Evolutionary conservation across 805 yeast species (phyloP), one percentile per base, ranked within the genome.

Genomic region (Candida anglica): DNA sequence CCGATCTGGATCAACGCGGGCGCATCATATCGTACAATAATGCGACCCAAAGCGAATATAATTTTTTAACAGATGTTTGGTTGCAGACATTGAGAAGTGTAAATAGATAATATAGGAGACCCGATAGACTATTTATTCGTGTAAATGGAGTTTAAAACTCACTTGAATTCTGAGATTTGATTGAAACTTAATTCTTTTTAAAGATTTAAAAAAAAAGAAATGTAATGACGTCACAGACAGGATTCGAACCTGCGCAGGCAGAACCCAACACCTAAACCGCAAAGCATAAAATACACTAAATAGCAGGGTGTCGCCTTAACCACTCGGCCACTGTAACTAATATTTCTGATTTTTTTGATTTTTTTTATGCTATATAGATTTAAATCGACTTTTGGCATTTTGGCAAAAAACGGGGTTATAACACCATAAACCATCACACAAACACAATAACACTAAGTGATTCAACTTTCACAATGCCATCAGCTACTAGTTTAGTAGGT

Each of bases 201-300:
- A 21, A 21, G 23, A 11, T 21, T 11, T 21, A 11, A 21, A 9
- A 9, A 11, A 13, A 28, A 50, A 60, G 59, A 50, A 49, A n/a
- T n/a, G n/a, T n/a, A 41, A 50, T 42, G 38, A 32, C 71, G 72
- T 63, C 58, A 64, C 69, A 61, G 70, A 64, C 71, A 66, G 71
- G 72, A 66, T 66, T 66, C 72, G 72, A 66, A 66, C 72, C 71
- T 66, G 72, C 72, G 72, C 60, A 62, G 66, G 71, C 57, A 65
- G 52, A 51, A 47, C 66, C 60, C 58, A 44, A 63, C 60, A 67
- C 62, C 71, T 44, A 54, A 49, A 39, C 56, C 34, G 43, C 55
- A 43, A n/a, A n/a, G n/a, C n/a, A n/a, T n/a, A n/a, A n/a, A n/a
- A n/a, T n/a, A n/a, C n/a, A n/a, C n/a, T n/a, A n/a, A 39, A 27